Evolutionary conservation across 2,329 filamentous ascomycete species (phyloP), one percentile per base, ranked within the genome.

Genomic region (Penicillium aurantiogriseum): DNA sequence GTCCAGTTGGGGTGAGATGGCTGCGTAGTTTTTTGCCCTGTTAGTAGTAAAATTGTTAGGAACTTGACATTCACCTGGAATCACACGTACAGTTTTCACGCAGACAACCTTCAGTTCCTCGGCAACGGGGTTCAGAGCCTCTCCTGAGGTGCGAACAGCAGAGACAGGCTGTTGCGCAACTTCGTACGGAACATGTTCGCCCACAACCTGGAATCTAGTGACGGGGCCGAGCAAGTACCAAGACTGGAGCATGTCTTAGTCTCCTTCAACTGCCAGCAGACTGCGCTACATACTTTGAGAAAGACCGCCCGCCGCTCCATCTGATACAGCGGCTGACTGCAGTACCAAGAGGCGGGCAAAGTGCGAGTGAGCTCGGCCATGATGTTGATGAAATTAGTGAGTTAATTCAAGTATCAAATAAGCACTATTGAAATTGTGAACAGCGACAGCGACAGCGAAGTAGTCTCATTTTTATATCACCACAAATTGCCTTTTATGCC

Each of bases 141-240:
- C 67, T 2, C 69, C 70, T 10, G 69, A 72, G 21, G 71, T 71
- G 44, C 76, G 72, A 36, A 74, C 63, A 21, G 67, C 79, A 25
- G 70, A 69, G 27, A 82, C 63, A 0, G 73, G 69, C 21, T 79
- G 71, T 62, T 81, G 79, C 1, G 80, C 80, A 55, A 83, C 74
- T 57, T 83, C 81, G 65, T 83, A 83, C 6, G 72, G 67, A 27
- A 82, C 73, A 35, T 72, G 71, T 51, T 78, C 72, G 0, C 73
- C 72, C 13, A 75, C 67, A 4, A 66, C 63, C 48, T 75, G 68
- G 60, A 83, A 83, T 47, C 77, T 71, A 15, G 80, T 82, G n/a
- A 82, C 73, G 0, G 81, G 81, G 1, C 81, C 81, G 1, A 83
- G 72, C 27, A 83, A 71, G 67, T 82, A 81, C 81, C 80, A 83